Percentiles rank a stretch among this genome's conserved stretches.
phyloP scores from a whole-genome alignment of 192 early-diverging fungal species.

The Lobosporangium transversale region DNA sequence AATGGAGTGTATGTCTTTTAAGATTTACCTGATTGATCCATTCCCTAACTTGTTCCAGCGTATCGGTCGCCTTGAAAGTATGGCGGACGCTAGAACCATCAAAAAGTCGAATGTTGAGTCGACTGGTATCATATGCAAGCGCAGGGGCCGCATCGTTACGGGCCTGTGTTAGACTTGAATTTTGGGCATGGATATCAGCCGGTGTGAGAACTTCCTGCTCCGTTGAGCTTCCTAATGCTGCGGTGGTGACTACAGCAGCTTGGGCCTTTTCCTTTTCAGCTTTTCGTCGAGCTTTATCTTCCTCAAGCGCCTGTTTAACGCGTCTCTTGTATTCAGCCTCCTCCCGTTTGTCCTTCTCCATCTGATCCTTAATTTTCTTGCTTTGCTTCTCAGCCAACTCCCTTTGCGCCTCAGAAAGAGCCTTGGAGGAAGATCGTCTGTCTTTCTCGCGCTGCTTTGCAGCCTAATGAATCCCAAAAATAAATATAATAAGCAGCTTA shows the following conservation, averaged over 20 bases:
- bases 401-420: slow-evolving; percentile 20
- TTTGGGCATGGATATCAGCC: slow-evolving; percentile 15
- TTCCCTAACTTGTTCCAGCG: slow-evolving; percentile 24
- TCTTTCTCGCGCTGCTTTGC: slow-evolving; percentile 32
- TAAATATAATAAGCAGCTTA: background rate
- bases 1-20: no score
- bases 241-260: slow-evolving; percentile 11
- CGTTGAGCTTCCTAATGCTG: background rate
- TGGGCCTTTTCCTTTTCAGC: slow-evolving; percentile 26
- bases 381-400: slow-evolving; percentile 31
- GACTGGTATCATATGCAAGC: slow-evolving; percentile 34
- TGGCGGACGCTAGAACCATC: slow-evolving; percentile 47
- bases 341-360: slow-evolving; percentile 49
- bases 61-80: slow-evolving; percentile 51
- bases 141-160: slow-evolving; percentile 42
- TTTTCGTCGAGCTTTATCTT: slow-evolving; percentile 40
- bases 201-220: slow-evolving; percentile 1
- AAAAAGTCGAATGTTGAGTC: slow-evolving; percentile 42
- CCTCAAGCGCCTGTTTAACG: slow-evolving; percentile 31
- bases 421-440: slow-evolving; percentile 30
- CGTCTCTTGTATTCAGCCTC: slow-evolving; percentile 44
- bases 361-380: slow-evolving; percentile 46
- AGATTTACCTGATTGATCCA: slow-evolving; percentile 46
- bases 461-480: slow-evolving; percentile 6
- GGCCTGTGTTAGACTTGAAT: slow-evolving; percentile 19